Base-by-base conservation (phyloP, 169 alveolate genomes). In the Cyclospora cayetanensis region DNA sequence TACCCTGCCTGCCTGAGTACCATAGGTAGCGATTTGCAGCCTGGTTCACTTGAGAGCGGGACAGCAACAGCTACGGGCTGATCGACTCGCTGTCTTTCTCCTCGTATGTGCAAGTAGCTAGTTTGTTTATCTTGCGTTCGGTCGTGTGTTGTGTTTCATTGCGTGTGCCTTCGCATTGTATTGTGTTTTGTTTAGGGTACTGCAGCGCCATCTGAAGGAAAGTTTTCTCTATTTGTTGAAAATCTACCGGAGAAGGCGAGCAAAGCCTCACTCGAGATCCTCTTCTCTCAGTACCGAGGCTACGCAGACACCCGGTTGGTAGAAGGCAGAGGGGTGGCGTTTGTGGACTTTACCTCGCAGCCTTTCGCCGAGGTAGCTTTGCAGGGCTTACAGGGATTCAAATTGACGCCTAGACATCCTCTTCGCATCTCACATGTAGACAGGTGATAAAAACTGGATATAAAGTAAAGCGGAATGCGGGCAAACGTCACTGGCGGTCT, bases 261-360 rank as follows among this genome's bases (percentile, higher is more conserved):
- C 85, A 95, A 94, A 90, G 93, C 87, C 60, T 93, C 97, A 5
- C 77, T 96, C 66, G 97, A 96, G 66, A 85, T 95, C 35, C 90
- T 96, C 18, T 96, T 96, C 92, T 82, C 88, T 43, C 97, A 96
- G 93, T 96, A 96, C 91, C 97, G 97, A n/a, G 98, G 98, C 3
- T 95, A 90, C 94, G 91, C 76, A 84, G 97, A 94, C 92, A 94
- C 94, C 37, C 91, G 97, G 22, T 94, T 94, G 39, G 94, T 96
- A 27, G 97, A 95, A 53, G 97, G 97, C 4, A 92, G 97, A 80
- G 93, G 94, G 60, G 97, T 96, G 22, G 98, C 98, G 0, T 96
- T 96, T 83, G 94, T 96, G 42, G 98, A 96, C 70, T 96, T 95
- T 76, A 94, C 93, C 20, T 79, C 96, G 41, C 93, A 72, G 29